A percentile compares a stretch with the other conserved stretches of the same genome.
Evolutionary conservation across 2,329 filamentous ascomycete species (phyloP).

Genomic region (Fonsecaea erecta): DNA sequence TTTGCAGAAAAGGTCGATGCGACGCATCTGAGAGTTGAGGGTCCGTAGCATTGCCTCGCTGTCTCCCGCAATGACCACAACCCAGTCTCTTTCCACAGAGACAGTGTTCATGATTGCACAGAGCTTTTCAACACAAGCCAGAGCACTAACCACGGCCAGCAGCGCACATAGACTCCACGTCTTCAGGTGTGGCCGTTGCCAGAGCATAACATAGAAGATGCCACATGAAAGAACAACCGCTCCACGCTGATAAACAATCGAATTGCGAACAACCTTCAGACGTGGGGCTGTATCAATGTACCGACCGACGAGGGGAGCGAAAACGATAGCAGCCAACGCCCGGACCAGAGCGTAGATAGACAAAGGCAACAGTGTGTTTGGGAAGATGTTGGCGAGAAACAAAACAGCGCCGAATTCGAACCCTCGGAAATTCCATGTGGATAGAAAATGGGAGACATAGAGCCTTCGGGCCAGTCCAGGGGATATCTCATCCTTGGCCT

Average conservation of each 20-base stretch:
- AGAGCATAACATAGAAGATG: constrained; percentile 17
- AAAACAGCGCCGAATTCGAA: constrained; percentile 68
- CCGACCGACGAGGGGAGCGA: constrained; percentile 58
- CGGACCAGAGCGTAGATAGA: constrained; percentile 72
- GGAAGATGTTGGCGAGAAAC: constrained; percentile 62
- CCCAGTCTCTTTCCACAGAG: constrained; percentile 71
- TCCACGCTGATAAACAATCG: constrained; percentile 40
- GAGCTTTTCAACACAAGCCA: constrained; percentile 73
- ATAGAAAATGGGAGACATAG: constrained; percentile 65
- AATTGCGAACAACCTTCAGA: not conserved
- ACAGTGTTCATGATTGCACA: constrained; percentile 68
- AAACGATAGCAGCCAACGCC: constrained; percentile 60
- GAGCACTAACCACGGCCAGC: constrained; percentile 48
- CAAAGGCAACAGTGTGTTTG: constrained; percentile 65
- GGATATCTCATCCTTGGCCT: not conserved
- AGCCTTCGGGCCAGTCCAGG: constrained; percentile 41
- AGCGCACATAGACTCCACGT: constrained; percentile 19
- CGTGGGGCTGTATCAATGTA: constrained; percentile 45
- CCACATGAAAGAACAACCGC: constrained; percentile 26
- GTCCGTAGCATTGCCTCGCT: constrained; percentile 39
- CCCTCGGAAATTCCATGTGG: constrained; percentile 67
- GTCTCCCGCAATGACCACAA: constrained; percentile 36
- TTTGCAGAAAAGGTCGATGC: constrained; percentile 64
- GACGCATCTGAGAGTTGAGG: constrained; percentile 60
- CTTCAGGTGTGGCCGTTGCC: not conserved